phyloP scores from a whole-genome alignment of 2,329 filamentous ascomycete genomes.

The Aureobasidium sp. region DNA sequence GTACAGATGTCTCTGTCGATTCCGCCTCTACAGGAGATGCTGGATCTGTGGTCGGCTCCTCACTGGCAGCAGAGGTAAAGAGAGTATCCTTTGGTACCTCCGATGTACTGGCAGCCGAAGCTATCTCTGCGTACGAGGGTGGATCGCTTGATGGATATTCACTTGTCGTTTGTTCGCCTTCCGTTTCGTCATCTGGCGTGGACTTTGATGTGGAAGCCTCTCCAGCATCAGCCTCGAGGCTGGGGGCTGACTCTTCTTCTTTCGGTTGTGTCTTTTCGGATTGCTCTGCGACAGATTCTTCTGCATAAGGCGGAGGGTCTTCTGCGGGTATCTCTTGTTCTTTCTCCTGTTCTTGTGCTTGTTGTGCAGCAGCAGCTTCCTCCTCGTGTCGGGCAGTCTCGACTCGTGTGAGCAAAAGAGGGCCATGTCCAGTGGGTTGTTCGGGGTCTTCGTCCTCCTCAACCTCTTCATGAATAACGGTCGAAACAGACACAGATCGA shows the following conservation, averaged over 20 bases:
- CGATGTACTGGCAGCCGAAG: not conserved
- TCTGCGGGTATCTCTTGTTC: not conserved
- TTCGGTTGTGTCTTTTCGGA: slow-evolving; percentile 14
- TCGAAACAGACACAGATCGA: slow-evolving; percentile 63
- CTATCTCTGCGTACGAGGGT: not conserved
- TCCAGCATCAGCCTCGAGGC: not conserved
- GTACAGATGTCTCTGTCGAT: not conserved
- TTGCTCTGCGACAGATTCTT: slow-evolving; percentile 23
- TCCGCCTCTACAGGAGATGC: not conserved
- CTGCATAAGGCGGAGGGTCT: slow-evolving; percentile 5
- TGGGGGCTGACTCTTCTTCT: not conserved
- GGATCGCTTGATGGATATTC: not conserved
- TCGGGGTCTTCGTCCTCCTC: slow-evolving; percentile 47
- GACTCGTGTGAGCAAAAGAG: not conserved
- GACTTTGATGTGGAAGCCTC: not conserved
- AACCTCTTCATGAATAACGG: slow-evolving; percentile 75
- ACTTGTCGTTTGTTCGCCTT: not conserved
- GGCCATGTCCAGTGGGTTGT: not conserved
- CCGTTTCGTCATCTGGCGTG: not conserved
- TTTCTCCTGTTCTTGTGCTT: not conserved
- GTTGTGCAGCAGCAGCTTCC: not conserved
- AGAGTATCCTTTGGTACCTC: not conserved
- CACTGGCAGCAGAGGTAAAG: not conserved
- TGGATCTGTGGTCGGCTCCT: not conserved
- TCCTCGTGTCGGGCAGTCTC: not conserved